Evolutionary conservation across 2,329 filamentous ascomycete genomes (phyloP), one percentile per base, ranked within the genome.

Genomic region (Colletotrichum somersetense): DNA sequence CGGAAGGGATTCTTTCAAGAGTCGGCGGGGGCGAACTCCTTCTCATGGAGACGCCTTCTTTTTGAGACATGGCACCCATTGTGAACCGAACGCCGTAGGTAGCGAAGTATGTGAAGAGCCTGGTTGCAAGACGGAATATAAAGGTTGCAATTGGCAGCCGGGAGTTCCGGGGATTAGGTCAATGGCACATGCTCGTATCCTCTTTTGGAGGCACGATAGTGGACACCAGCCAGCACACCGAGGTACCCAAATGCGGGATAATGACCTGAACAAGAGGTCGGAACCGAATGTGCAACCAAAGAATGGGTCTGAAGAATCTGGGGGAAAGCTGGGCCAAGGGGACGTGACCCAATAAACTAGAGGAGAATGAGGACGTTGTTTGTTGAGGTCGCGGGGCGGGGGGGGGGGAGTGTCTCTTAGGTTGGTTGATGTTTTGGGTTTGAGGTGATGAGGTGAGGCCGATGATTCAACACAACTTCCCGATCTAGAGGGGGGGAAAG

Each of bases 1-100:
- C 62, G 82, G 82, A 66, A 33, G 73, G 61, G 48, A 67, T 48
- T 33, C 48, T 74, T 52, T 75, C 72, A 3, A 70, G 53, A 30
- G 57, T 48, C 35, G 62, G 55, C 23, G 66, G 58, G 61, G 70
- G 61, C n/a, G 70, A 65, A 33, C 44, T 52, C 23, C 53, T 40
- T 40, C 66, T 62, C 35, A 38, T 7, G 26, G n/a, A 18, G 38
- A 72, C 16, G 33, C 44, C 52, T 63, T 72, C 70, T 23, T 61
- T 72, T 44, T 65, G 70, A 46, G 66, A 72, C 69, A 72, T 68
- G 23, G 55, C 61, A 42, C 61, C 70, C 70, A 72, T 72, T 33
- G 33, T 38, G 40, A 61, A 56, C 5, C 23, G n/a, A 44, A 18
- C 14, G 40, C 11, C 50, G 42, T 55, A 55, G 16, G 33, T 50